phyloP scores from a whole-genome alignment of 23 red algal genomes.

The Gracilariopsis chorda region DNA sequence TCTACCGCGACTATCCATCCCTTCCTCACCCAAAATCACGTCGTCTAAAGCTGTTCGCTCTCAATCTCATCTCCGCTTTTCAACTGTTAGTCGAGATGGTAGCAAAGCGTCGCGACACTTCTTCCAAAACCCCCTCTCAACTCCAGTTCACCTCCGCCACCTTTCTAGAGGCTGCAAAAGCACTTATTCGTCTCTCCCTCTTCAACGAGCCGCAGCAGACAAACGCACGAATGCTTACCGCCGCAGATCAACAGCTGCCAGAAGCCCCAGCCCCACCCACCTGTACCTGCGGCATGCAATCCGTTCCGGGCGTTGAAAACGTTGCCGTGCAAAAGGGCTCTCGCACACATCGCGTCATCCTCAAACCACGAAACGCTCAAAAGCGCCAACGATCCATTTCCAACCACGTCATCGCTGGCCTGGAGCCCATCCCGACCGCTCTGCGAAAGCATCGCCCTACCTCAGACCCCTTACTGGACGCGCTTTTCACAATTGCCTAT shows the following conservation, averaged over 20 bases:
- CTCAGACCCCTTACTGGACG: constrained; percentile 41
- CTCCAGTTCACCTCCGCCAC: constrained; percentile 4
- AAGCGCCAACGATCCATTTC: background rate
- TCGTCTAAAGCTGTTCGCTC: constrained; percentile 1
- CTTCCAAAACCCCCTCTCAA: background rate
- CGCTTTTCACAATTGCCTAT: constrained; percentile 39
- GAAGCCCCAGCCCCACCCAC: constrained; percentile 4
- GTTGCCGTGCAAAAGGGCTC: constrained; percentile 27
- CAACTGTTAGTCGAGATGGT: constrained; percentile 52
- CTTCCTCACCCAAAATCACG: constrained; percentile 5
- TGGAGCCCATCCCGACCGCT: background rate
- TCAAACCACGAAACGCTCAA: constrained; percentile 16
- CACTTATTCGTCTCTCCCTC: constrained; percentile 34
- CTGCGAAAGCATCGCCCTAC: background rate
- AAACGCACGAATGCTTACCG: constrained; percentile 1
- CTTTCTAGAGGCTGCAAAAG: constrained; percentile 41
- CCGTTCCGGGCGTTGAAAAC: constrained; percentile 13
- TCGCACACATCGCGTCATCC: constrained; percentile 20
- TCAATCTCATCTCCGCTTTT: constrained; percentile 30
- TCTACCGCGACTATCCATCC: constrained; percentile 37
- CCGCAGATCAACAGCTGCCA: constrained; percentile 9
- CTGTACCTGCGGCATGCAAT: constrained; percentile 57
- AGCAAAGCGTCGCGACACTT: background rate
- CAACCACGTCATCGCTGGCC: background rate
- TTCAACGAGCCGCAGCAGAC: background rate